A percentile compares a stretch with the other conserved stretches of the same genome.
Evolutionary conservation across 176 grass and related monocot genomes (phyloP).

Genomic region (Musa acuminata): DNA sequence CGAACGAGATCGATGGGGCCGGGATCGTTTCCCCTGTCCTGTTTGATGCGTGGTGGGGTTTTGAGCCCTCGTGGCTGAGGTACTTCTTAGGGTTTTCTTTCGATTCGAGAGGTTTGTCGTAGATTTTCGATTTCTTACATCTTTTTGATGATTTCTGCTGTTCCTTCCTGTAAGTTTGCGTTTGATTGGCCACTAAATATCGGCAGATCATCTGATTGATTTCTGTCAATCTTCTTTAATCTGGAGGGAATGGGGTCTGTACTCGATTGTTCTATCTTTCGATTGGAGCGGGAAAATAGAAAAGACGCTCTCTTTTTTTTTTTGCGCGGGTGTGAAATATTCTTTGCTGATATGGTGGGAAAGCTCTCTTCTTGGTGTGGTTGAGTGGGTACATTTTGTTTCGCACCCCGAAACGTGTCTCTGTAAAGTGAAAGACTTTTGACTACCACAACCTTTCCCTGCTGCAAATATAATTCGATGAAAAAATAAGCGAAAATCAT

Average conservation of each 20-base stretch:
- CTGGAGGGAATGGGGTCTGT: neutral
- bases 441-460: neutral
- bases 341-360: neutral
- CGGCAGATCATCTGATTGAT: neutral
- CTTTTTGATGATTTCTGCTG: neutral
- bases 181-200: no score
- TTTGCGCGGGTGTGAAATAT: neutral
- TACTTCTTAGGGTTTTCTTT: neutral
- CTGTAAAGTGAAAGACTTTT: neutral
- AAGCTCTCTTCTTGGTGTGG: neutral
- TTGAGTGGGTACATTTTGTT: neutral
- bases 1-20: neutral
- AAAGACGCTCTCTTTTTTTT: neutral
- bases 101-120: neutral
- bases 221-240: neutral
- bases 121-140: neutral
- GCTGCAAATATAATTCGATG: neutral
- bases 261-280: neutral
- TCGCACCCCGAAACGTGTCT: neutral
- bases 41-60: neutral
- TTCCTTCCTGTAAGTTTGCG: neutral
- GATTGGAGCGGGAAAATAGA: neutral
- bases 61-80: neutral
- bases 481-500: neutral
- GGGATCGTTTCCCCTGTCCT: neutral